Evolutionary conservation across 345 rosid genomes (phyloP), one percentile per base, ranked within the genome.

Genomic region (Hirschfeldia incana): DNA sequence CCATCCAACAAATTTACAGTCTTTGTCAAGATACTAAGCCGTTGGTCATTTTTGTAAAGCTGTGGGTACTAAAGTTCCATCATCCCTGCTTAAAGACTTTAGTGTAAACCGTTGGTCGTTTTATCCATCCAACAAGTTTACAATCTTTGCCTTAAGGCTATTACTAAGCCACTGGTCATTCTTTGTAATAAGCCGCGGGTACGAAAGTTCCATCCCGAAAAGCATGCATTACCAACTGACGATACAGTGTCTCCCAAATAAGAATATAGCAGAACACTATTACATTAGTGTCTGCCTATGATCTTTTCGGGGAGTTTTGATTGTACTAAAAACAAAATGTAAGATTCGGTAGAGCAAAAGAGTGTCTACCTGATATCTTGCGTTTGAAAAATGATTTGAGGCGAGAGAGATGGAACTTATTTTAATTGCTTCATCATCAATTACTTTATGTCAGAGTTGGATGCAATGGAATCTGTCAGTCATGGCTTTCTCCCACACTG

Each of bases 401-500:
- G 5, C 51, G 3, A 44, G 51, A 5, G 51, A 44, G n/a, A 44
- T 44, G 51, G 1, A 44, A 44, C 4, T 44, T 44, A 44, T 15
- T 44, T 44, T 5, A 44, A 44, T 5, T 44, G 1, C 12, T 49
- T n/a, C 57, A 6, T 21, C 21, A 21, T 21, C 21, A 49, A 7
- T n/a, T 0, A 49, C 57, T 49, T 17, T 49, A 1, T 4, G 21
- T 66, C 57, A 73, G 16, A 34, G 58, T 26, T 65, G 17, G 34
- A 46, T 46, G 30, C n/a, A 15, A 12, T 73, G 29, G 59, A 62
- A 62, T 63, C 49, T 64, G 37, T 75, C 70, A 12, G n/a, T 9
- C 5, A 16, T 73, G 33, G 33, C 69, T 73, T 74, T 39, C 51
- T 51, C 53, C 17, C 6, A 29, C 51, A 30, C 39, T 72, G 67